Evolutionary conservation across 768 basidiomycete species (phyloP).

Genomic region (Gloeopeniophorella convolvens): DNA sequence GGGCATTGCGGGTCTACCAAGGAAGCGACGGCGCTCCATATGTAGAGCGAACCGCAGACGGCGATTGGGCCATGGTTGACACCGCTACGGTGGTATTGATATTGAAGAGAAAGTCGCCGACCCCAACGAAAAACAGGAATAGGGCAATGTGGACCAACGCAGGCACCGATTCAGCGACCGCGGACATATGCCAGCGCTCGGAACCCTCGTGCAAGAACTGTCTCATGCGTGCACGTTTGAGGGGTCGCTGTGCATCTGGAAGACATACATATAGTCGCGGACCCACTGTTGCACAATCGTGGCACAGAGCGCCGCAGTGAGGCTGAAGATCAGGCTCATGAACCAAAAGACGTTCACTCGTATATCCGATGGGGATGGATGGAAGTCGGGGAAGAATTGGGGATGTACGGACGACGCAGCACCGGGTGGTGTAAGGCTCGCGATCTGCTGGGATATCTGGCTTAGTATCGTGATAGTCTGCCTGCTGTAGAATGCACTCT

Average conservation of each 20-base stretch:
- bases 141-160: too few relatives aligned
- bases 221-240: slow-evolving; percentile 35
- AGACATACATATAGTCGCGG: too few relatives aligned
- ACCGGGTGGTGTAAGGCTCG: not conserved
- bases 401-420: not conserved
- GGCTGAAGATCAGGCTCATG: slow-evolving; percentile 30
- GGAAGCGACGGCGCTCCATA: slow-evolving; percentile 9
- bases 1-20: slow-evolving; percentile 3
- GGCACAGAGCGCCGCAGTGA: slow-evolving; percentile 37
- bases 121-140: slow-evolving; percentile 43
- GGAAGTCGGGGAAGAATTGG: not conserved
- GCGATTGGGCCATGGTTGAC: slow-evolving; percentile 1
- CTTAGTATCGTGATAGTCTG: slow-evolving; percentile 2
- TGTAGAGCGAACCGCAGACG: slow-evolving; percentile 8
- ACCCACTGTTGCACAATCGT: slow-evolving; percentile 46
- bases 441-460: slow-evolving; percentile 10
- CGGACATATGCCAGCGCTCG: slow-evolving; percentile 34
- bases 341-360: slow-evolving; percentile 40
- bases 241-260: slow-evolving; percentile 26
- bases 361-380: slow-evolving; percentile 27
- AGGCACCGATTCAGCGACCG: slow-evolving; percentile 38
- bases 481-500: not conserved
- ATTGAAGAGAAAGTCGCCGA: slow-evolving; percentile 38
- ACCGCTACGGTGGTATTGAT: slow-evolving; percentile 16
- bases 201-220: slow-evolving; percentile 33